Conservation (phyloP, 2,329 filamentous ascomycete species). For the Alternaria infectoria region DNA sequence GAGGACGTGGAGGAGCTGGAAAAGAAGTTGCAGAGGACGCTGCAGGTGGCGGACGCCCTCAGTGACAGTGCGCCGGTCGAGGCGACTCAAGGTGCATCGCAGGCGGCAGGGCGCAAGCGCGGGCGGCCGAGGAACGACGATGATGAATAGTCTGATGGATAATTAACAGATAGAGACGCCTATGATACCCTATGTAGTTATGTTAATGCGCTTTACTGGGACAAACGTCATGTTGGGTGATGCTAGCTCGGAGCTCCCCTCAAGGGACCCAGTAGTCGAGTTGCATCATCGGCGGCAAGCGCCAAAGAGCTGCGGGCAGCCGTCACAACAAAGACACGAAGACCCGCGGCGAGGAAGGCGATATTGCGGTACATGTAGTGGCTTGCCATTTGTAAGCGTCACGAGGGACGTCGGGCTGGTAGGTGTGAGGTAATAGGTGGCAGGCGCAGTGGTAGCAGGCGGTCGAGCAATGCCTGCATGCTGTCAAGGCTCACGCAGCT, state of each 20-base stretch:
- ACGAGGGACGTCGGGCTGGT: background rate
- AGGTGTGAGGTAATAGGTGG: background rate
- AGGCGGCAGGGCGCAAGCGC: constrained; percentile 21
- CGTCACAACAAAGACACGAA: background rate
- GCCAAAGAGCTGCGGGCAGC: background rate
- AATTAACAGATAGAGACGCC: background rate
- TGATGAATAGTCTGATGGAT: constrained; percentile 4
- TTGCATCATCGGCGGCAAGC: constrained; percentile 12
- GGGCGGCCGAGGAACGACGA: constrained; percentile 18
- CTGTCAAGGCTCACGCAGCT: constrained; percentile 5
- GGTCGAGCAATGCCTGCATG: constrained; percentile 10
- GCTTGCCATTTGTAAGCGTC: constrained; percentile 11
- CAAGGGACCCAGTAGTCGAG: constrained; percentile 3
- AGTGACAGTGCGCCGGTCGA: constrained; percentile 11
- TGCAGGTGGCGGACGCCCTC: constrained; percentile 34
- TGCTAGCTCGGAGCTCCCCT: background rate
- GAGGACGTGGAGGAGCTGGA: constrained; percentile 41
- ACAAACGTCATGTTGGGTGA: background rate
- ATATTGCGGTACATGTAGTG: background rate
- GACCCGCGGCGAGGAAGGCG: background rate
- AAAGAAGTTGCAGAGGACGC: constrained; percentile 40
- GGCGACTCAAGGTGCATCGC: constrained; percentile 10
- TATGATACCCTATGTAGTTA: background rate
- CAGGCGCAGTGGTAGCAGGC: background rate
- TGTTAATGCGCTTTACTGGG: background rate